Evolutionary conservation across 306 rosid species (phyloP).

Genomic region (Fragaria iinumae): DNA sequence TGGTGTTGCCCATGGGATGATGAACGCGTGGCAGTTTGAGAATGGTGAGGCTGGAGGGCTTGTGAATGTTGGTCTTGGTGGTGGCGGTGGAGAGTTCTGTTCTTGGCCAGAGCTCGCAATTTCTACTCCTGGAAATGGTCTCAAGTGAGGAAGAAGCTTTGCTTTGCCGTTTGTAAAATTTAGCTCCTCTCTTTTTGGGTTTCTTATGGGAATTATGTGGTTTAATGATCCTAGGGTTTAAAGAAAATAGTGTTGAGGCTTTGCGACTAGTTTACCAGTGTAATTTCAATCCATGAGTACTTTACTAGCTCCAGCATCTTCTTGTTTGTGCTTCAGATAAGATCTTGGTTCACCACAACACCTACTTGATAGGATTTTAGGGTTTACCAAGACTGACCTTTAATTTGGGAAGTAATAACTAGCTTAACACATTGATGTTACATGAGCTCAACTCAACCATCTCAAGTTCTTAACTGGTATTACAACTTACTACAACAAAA

Average conservation of each 20-base stretch:
- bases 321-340: neutral
- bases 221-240: conserved; percentile 8
- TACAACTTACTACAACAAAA: neutral
- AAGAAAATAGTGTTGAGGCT: conserved; percentile 28
- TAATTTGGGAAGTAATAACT: neutral
- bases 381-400: neutral
- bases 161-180: neutral
- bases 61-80: conserved; percentile 25
- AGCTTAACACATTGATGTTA: neutral
- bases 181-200: conserved; percentile 6
- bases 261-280: conserved; percentile 21
- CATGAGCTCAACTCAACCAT: neutral
- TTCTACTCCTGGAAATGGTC: conserved; percentile 79
- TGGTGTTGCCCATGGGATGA: conserved; percentile 30
- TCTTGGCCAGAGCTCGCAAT: conserved; percentile 90
- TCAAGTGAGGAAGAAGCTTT: conserved; percentile 47
- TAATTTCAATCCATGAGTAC: neutral
- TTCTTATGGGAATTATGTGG: conserved; percentile 12
- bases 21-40: conserved; percentile 74
- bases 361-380: neutral
- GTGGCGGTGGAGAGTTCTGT: conserved; percentile 61
- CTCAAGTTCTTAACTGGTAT: neutral
- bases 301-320: neutral
- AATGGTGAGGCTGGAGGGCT: conserved; percentile 51
- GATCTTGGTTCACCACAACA: neutral